A percentile compares a stretch with the other conserved stretches of the same genome.
These are phyloP conservation scores for Russula olivacea DNA, from an alignment of 768 basidiomycete species.

Conservation along the genomic window DNA sequence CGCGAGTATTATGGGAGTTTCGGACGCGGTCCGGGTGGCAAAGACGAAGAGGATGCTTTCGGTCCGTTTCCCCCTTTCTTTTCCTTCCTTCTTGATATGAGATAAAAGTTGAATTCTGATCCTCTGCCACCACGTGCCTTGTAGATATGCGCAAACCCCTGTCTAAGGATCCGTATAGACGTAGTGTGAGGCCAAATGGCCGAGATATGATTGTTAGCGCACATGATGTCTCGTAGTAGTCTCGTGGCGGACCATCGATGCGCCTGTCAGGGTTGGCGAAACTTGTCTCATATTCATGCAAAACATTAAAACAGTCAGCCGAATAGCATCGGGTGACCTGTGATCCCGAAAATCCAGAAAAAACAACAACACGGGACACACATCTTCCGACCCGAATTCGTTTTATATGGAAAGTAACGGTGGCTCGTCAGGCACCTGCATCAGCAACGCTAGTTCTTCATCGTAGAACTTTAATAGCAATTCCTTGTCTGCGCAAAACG, in stretches of 20 bases:
- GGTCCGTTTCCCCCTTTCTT: conserved; percentile 47
- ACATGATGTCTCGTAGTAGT: conserved; percentile 46
- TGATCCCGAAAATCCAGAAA: neutral
- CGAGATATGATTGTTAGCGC: conserved; percentile 65
- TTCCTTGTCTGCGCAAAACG: conserved; percentile 37
- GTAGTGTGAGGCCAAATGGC: conserved; percentile 66
- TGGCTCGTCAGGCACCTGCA: conserved; percentile 24
- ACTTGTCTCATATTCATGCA: neutral
- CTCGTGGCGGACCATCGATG: neutral
- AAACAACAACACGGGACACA: neutral
- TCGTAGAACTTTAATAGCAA: conserved; percentile 31
- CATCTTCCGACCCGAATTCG: neutral
- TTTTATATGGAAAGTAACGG: conserved; percentile 21
- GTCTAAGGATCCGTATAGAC: conserved; percentile 51
- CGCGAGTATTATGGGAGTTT: conserved; percentile 82
- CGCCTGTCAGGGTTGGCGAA: neutral
- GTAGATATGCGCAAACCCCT: conserved; percentile 70
- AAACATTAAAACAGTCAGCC: neutral
- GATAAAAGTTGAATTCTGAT: too few relatives aligned
- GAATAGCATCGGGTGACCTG: neutral
- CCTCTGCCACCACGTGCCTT: too few relatives aligned
- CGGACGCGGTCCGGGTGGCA: conserved; percentile 68
- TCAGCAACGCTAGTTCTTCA: conserved; percentile 20
- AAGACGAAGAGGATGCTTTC: conserved; percentile 86
- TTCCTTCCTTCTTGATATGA: too few relatives aligned